phyloP scores from a whole-genome alignment of 139 green algal genomes.

The Chlamydomonas applanata region DNA sequence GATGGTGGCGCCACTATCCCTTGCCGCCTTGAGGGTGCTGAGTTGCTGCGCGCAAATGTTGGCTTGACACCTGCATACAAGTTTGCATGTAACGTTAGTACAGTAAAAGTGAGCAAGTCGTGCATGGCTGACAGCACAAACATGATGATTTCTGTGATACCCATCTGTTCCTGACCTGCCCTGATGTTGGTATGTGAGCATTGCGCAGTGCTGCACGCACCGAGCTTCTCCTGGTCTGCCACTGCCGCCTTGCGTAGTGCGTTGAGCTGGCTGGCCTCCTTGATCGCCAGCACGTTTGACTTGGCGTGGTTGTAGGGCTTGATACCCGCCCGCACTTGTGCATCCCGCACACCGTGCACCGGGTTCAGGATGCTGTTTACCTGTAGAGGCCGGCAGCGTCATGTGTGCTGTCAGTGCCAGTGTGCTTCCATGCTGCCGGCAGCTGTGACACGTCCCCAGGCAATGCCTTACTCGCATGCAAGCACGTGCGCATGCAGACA shows the following conservation, averaged over 20 bases:
- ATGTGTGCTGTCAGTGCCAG: neutral
- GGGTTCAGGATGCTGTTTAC: conserved; percentile 55
- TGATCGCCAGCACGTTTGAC: conserved; percentile 52
- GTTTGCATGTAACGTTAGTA: conserved; percentile 25
- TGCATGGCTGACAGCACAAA: neutral
- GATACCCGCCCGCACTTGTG: conserved; percentile 43
- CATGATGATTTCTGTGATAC: neutral
- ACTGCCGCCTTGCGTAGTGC: conserved; percentile 36
- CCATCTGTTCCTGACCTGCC: too few species aligned
- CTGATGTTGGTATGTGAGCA: too few species aligned
- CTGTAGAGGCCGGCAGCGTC: conserved; percentile 21
- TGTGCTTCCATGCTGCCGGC: too few species aligned
- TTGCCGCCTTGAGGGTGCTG: conserved; percentile 8
- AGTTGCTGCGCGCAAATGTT: conserved; percentile 21
- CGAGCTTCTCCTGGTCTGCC: neutral
- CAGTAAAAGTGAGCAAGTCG: too few species aligned
- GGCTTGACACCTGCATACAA: neutral
- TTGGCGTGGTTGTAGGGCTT: conserved; percentile 54
- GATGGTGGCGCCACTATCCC: neutral
- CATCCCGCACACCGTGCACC: conserved; percentile 51
- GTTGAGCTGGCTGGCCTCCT: conserved; percentile 53
- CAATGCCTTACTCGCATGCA: neutral
- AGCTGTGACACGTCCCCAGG: too few species aligned
- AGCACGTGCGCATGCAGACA: neutral
- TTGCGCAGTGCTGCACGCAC: conserved; percentile 1